A percentile compares a stretch with the other conserved stretches of the same genome.
These are phyloP conservation scores for Yarrowia bubula DNA, from an alignment of 805 yeast genomes.

Conservation along the genomic window DNA sequence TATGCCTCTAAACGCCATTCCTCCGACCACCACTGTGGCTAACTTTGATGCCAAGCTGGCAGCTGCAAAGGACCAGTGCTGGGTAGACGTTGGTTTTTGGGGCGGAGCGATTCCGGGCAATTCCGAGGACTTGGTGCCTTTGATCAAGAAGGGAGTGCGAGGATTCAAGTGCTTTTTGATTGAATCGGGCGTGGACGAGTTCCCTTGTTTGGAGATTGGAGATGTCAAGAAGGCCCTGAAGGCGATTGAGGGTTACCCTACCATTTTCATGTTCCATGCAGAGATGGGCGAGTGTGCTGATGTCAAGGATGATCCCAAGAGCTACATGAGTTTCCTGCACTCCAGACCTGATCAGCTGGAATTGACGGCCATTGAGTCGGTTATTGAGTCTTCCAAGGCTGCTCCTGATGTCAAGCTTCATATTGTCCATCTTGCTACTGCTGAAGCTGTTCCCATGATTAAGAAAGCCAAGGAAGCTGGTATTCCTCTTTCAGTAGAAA, in stretches of 20 bases:
- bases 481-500: constrained; percentile 68
- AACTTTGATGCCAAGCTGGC: constrained; percentile 71
- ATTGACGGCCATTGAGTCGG: constrained; percentile 73
- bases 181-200: constrained; percentile 95
- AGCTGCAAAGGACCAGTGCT: constrained; percentile 78
- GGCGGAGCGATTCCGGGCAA: constrained; percentile 90
- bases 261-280: constrained; percentile 89
- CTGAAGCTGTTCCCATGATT: constrained; percentile 75
- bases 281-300: constrained; percentile 51
- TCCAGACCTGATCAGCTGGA: constrained; percentile 90
- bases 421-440: constrained; percentile 86
- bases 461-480: constrained; percentile 54
- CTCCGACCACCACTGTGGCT: constrained; percentile 84
- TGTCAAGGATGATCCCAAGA: constrained; percentile 49
- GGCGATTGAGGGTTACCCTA: constrained; percentile 57
- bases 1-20: constrained; percentile 94
- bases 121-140: constrained; percentile 63
- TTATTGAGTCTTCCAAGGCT: constrained; percentile 57
- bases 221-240: constrained; percentile 69
- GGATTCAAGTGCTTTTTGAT: constrained; percentile 93
- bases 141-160: constrained; percentile 81
- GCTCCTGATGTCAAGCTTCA: constrained; percentile 53
- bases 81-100: constrained; percentile 96
- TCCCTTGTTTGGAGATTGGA: constrained; percentile 70
- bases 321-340: constrained; percentile 69